Evolutionary conservation across 768 basidiomycete species (phyloP).

Genomic region (Mycena rebaudengoi): DNA sequence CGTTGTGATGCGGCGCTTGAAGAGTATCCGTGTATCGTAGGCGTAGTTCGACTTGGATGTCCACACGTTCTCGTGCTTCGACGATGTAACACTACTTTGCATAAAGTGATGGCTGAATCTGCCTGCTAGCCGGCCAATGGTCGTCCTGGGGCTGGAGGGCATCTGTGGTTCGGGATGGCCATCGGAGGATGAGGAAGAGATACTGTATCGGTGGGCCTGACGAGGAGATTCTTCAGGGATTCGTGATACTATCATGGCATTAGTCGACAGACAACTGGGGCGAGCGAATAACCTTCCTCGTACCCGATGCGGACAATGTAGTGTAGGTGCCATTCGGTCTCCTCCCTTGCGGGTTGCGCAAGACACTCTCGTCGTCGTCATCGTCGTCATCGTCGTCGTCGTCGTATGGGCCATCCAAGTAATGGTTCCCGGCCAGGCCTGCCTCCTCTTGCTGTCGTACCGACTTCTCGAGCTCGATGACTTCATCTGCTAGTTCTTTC

Average conservation of each 20-base stretch:
- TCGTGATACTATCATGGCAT: slow-evolving; percentile 32
- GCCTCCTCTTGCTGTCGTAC: slow-evolving; percentile 67
- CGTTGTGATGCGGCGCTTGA: slow-evolving; percentile 88
- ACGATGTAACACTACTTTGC: slow-evolving; percentile 59
- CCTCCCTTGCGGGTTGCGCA: slow-evolving; percentile 38
- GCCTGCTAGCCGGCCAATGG: slow-evolving; percentile 52
- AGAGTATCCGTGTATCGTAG: slow-evolving; percentile 81
- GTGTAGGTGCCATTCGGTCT: no score
- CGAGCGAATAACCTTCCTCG: slow-evolving; percentile 13
- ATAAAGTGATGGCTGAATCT: slow-evolving; percentile 53
- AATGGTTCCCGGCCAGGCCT: slow-evolving; percentile 60
- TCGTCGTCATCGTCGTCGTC: slow-evolving; percentile 70
- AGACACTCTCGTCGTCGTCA: slow-evolving; percentile 51
- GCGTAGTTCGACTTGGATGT: slow-evolving; percentile 82
- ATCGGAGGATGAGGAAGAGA: slow-evolving; percentile 60
- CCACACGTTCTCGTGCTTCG: slow-evolving; percentile 71
- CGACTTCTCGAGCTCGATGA: slow-evolving; percentile 64
- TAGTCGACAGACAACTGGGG: no score
- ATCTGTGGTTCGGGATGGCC: slow-evolving; percentile 27
- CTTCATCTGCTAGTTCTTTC: slow-evolving; percentile 70
- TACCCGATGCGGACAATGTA: slow-evolving; percentile 25
- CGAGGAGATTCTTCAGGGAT: slow-evolving; percentile 14
- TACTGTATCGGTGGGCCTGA: slow-evolving; percentile 47
- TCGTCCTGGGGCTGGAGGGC: slow-evolving; percentile 1
- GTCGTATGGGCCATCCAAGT: slow-evolving; percentile 55